Percentiles rank a stretch among this genome's conserved stretches.
Evolutionary conservation across 306 rosid species (phyloP).

Genomic region (Fagus sylvatica): DNA sequence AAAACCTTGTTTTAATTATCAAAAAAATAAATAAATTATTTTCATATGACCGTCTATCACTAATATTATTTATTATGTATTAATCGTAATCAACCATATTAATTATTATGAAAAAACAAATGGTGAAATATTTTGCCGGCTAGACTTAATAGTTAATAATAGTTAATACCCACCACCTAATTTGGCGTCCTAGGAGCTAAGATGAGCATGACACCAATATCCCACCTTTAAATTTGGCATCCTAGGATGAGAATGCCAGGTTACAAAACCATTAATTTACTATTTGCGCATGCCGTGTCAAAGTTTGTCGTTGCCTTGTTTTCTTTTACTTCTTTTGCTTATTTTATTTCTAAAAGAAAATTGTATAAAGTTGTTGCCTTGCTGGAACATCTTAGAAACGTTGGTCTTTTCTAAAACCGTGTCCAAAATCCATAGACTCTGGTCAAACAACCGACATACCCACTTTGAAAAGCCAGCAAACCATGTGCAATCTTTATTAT

Average conservation of each 20-base stretch:
- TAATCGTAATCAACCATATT: too few relatives aligned
- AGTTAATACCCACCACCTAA: background rate
- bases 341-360: background rate
- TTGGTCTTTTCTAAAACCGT: background rate
- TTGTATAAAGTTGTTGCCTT: background rate
- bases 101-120: too few relatives aligned
- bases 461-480: too few relatives aligned
- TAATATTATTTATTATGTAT: too few relatives aligned
- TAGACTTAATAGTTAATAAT: too few relatives aligned
- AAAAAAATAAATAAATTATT: too few relatives aligned
- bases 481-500: background rate
- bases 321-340: background rate
- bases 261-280: background rate
- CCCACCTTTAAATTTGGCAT: background rate
- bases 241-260: background rate
- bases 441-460: background rate
- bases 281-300: background rate
- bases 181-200: background rate
- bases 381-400: background rate
- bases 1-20: too few relatives aligned
- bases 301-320: background rate
- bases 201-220: background rate
- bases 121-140: too few relatives aligned
- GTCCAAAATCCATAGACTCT: background rate
- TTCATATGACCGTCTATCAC: too few relatives aligned